Conservation (phyloP, 192 early-diverging fungal genomes). For the Rhizophagus sp. region DNA sequence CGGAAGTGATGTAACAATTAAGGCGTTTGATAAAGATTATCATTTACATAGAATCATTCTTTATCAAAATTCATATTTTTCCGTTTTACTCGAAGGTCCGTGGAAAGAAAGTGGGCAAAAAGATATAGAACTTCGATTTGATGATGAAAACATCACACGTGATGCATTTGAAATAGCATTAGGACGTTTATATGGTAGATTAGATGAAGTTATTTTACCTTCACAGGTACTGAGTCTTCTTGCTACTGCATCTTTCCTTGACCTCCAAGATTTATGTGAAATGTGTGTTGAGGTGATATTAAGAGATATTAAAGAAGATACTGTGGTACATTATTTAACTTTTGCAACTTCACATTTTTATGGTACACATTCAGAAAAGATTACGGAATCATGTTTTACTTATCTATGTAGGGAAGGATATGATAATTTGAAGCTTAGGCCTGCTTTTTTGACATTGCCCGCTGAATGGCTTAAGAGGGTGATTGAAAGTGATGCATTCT, state of each 20-base stretch:
- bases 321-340: conserved; percentile 42
- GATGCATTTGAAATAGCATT: conserved; percentile 58
- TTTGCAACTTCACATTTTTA: conserved; percentile 47
- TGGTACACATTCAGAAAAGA: conserved; percentile 44
- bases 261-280: conserved; percentile 47
- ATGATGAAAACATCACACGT: conserved; percentile 49
- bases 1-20: conserved; percentile 50
- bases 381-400: conserved; percentile 51
- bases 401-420: conserved; percentile 57
- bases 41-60: conserved; percentile 55
- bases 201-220: conserved; percentile 41
- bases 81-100: conserved; percentile 44
- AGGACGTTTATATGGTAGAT: conserved; percentile 49
- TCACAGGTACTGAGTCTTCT: conserved; percentile 47
- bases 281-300: conserved; percentile 36
- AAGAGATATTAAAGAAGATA: conserved; percentile 31
- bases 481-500: conserved; percentile 56
- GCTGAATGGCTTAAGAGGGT: conserved; percentile 47
- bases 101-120: conserved; percentile 43
- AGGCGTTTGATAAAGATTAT: conserved; percentile 49
- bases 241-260: conserved; percentile 50
- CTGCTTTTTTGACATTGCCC: conserved; percentile 42
- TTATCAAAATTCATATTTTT: conserved; percentile 54
- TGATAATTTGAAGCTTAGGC: conserved; percentile 37
- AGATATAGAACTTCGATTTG: conserved; percentile 46